Conservation (phyloP, 352 stramenopile species). For the Globisporangium camurandrum region DNA sequence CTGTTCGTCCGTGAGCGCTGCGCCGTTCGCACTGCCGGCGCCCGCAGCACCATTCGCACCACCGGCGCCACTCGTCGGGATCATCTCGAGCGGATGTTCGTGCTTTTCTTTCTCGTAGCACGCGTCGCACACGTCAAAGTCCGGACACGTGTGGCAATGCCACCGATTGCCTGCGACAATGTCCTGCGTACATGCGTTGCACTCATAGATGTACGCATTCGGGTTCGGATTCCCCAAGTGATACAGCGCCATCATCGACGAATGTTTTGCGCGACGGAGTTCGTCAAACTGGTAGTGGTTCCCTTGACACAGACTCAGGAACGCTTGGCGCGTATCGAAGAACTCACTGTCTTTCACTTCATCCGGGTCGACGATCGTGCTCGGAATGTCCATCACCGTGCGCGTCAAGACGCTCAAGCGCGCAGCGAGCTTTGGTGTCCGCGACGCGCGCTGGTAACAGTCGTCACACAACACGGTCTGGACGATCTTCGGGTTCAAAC, state of each 20-base stretch:
- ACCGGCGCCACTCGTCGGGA: conserved; percentile 57
- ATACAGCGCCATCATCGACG: conserved; percentile 99
- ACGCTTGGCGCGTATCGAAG: conserved; percentile 96
- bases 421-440: conserved; percentile 33
- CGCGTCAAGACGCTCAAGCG: conserved; percentile 46
- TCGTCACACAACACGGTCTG: conserved; percentile 70
- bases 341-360: conserved; percentile 87
- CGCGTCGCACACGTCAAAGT: conserved; percentile 87
- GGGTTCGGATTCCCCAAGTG: conserved; percentile 95
- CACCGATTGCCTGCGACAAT: conserved; percentile 82
- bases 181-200: conserved; percentile 77
- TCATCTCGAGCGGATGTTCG: conserved; percentile 74
- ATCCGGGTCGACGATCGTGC: conserved; percentile 75
- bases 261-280: conserved; percentile 97
- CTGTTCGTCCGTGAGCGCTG: conserved; percentile 51
- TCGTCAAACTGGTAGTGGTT: conserved; percentile 99
- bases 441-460: conserved; percentile 64
- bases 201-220: conserved; percentile 84
- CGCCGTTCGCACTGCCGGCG: conserved; percentile 10
- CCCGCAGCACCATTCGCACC: conserved; percentile 8
- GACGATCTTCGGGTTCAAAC: conserved; percentile 54
- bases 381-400: conserved; percentile 46
- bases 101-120: conserved; percentile 84
- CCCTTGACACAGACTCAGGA: conserved; percentile 94
- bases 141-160: conserved; percentile 84